A percentile compares a stretch with the other conserved stretches of the same genome.
These are phyloP conservation scores for Eragrostis tef DNA, from an alignment of 202 grass and related monocot genomes.

Conservation along the genomic window DNA sequence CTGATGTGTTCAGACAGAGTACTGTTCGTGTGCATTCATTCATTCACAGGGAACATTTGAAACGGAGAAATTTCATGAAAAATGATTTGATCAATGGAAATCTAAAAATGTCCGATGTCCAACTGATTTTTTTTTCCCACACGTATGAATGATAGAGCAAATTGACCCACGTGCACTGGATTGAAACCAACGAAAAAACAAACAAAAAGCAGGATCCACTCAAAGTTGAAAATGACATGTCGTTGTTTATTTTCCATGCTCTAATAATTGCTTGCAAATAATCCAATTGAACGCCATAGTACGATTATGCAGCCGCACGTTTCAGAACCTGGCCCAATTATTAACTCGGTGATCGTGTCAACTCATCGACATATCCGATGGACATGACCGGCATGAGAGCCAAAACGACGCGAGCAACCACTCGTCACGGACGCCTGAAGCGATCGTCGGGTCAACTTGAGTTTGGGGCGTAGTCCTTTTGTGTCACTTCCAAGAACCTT, in stretches of 20 bases:
- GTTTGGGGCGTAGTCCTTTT: neutral
- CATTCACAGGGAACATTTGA: neutral
- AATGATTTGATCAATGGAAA: neutral
- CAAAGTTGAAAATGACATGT: neutral
- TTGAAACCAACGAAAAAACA: neutral
- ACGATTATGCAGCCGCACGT: neutral
- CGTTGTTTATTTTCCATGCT: neutral
- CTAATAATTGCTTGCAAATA: neutral
- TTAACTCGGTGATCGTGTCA: constrained; percentile 36
- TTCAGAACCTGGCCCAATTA: neutral
- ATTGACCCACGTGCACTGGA: neutral
- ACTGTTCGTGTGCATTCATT: too few species aligned
- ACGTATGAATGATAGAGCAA: neutral
- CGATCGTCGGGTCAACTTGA: neutral
- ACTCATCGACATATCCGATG: neutral
- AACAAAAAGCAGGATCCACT: neutral
- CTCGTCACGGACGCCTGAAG: constrained; percentile 38
- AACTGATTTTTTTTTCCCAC: neutral
- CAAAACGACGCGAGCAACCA: constrained; percentile 11
- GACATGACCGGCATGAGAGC: constrained; percentile 1
- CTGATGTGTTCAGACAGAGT: neutral
- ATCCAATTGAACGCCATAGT: neutral
- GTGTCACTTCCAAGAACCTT: constrained; percentile 41
- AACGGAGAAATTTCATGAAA: neutral
- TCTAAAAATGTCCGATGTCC: neutral